phyloP scores from a whole-genome alignment of 257 asterid species.

The Schizonepeta tenuifolia region DNA sequence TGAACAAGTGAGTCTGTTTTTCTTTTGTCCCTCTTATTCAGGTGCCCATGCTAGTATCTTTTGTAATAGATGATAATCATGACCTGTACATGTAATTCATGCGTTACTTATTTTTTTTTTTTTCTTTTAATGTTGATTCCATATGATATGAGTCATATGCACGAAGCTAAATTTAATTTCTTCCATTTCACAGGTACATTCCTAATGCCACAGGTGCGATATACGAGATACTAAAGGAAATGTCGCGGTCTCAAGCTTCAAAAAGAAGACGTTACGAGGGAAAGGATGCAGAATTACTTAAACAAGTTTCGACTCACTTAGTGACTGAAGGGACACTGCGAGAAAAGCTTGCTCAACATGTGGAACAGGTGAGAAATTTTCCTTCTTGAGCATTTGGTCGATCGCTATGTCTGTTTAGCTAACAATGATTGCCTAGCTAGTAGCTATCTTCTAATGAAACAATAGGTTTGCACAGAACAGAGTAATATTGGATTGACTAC shows the following conservation, averaged over 20 bases:
- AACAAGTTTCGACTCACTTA: constrained; percentile 55
- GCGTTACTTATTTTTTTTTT: neutral
- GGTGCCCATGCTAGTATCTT: neutral
- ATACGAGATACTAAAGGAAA: constrained; percentile 67
- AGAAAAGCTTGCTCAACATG: constrained; percentile 86
- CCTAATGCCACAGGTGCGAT: constrained; percentile 76
- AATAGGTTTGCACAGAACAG: neutral
- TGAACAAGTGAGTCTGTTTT: constrained; percentile 67
- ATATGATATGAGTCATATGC: constrained; percentile 30
- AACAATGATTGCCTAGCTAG: neutral
- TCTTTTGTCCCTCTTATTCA: constrained; percentile 16
- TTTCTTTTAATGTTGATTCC: neutral
- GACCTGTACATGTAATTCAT: neutral
- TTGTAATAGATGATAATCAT: neutral
- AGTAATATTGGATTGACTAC: neutral
- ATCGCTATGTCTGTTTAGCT: neutral
- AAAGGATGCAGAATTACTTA: constrained; percentile 67
- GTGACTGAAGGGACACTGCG: constrained; percentile 64
- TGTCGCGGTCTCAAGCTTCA: constrained; percentile 55
- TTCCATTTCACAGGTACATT: constrained; percentile 64
- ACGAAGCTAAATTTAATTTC: constrained; percentile 26
- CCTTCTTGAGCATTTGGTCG: constrained; percentile 3
- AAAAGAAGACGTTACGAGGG: constrained; percentile 62
- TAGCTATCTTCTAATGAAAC: neutral
- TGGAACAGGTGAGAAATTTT: constrained; percentile 61